Conservation (phyloP, 345 rosid species). For the Pugionium cornutum region DNA sequence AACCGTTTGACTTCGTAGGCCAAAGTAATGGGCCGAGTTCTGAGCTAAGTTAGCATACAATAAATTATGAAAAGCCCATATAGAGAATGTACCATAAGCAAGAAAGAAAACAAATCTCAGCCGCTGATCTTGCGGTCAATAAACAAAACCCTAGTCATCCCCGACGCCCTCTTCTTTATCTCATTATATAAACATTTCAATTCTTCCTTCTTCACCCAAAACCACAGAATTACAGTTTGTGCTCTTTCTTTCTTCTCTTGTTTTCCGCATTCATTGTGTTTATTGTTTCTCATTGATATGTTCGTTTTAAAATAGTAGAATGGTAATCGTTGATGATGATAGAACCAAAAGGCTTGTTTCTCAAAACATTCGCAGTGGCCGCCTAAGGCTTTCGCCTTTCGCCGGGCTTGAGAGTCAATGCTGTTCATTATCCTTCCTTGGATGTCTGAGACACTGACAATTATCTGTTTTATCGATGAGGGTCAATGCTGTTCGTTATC, state of each 20-base stretch:
- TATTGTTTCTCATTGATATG: not conserved
- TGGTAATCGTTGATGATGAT: not conserved
- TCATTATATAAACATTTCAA: not conserved
- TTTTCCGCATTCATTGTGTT: not conserved
- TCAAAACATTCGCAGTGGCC: slow-evolving; percentile 88
- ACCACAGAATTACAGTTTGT: not conserved
- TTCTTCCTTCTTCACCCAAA: not conserved
- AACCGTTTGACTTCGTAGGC: no score
- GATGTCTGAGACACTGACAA: not conserved
- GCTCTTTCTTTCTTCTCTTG: not conserved
- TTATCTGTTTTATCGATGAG: no score
- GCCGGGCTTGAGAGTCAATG: slow-evolving; percentile 58
- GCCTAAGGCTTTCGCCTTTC: slow-evolving; percentile 77
- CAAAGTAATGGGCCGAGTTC: no score
- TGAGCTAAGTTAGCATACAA: not conserved
- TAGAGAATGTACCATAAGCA: not conserved
- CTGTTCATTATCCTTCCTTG: not conserved
- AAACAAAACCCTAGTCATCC: not conserved
- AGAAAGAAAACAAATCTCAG: slow-evolving; percentile 2
- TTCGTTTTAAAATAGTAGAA: not conserved
- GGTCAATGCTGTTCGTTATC: no score
- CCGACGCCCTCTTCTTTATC: not conserved
- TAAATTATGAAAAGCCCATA: not conserved
- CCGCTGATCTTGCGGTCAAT: not conserved
- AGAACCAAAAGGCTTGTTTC: slow-evolving; percentile 58